Evolutionary conservation across 169 alveolate species (phyloP).

Genomic region (Perkinsus olseni): DNA sequence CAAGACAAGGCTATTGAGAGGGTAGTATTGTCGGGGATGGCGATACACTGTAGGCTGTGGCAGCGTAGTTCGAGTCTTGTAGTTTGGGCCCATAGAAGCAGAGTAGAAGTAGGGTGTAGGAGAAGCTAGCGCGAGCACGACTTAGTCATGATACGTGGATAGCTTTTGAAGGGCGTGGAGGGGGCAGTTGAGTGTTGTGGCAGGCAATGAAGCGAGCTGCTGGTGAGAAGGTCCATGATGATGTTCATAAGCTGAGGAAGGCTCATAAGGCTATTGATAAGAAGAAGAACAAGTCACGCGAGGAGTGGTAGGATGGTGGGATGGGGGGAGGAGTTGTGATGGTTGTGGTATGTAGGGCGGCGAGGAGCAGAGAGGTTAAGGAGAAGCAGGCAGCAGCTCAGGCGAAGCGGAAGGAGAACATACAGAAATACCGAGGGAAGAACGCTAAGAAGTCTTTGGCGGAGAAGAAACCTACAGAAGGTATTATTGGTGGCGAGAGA

Average conservation of each 20-base stretch:
- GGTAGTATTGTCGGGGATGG: not conserved
- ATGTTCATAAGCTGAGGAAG: not conserved
- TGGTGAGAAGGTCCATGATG: not conserved
- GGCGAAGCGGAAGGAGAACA: not conserved
- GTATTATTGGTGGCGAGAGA: too few relatives aligned
- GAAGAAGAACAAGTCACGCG: not conserved
- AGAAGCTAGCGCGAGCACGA: too few relatives aligned
- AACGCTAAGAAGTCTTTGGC: not conserved
- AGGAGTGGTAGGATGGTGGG: not conserved
- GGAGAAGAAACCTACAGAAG: not conserved
- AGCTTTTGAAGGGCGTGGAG: too few relatives aligned
- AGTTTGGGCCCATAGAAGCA: too few relatives aligned
- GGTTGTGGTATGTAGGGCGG: not conserved
- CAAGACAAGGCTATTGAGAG: not conserved
- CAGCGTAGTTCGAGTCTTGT: too few relatives aligned
- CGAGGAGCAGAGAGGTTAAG: not conserved
- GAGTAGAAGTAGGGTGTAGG: too few relatives aligned
- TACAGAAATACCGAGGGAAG: not conserved
- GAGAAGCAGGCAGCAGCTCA: not conserved
- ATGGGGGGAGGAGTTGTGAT: not conserved
- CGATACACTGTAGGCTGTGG: not conserved
- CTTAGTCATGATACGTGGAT: too few relatives aligned
- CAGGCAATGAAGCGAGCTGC: not conserved
- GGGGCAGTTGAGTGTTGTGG: not conserved
- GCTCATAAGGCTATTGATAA: not conserved